These are phyloP conservation scores for Solanum corneliomulleri DNA, from an alignment of 257 asterid genomes.

Conservation along the genomic window DNA sequence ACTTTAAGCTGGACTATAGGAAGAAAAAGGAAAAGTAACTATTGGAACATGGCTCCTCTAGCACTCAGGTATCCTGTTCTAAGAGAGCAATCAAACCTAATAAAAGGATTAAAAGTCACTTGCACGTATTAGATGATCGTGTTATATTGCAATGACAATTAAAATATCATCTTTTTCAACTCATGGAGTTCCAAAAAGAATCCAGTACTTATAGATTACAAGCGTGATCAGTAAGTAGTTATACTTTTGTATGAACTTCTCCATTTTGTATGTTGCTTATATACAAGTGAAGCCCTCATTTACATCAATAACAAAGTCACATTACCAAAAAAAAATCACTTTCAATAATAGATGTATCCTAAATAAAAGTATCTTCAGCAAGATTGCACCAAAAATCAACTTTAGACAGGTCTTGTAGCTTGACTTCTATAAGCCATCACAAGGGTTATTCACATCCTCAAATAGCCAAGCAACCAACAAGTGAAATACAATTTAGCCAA, in stretches of 20 bases:
- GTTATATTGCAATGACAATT: not conserved
- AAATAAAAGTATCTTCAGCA: not conserved
- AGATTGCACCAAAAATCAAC: not conserved
- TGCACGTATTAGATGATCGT: not conserved
- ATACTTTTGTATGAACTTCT: not conserved
- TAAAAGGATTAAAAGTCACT: not conserved
- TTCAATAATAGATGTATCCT: not conserved
- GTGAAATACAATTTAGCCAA: not conserved
- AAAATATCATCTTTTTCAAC: not conserved
- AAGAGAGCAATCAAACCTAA: not conserved
- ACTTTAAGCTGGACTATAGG: not conserved
- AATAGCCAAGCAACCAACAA: not conserved
- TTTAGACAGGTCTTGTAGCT: not conserved
- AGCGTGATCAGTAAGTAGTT: not conserved
- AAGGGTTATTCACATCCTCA: not conserved
- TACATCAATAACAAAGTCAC: not conserved
- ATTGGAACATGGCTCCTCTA: not conserved
- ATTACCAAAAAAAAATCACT: not conserved
- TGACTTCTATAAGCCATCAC: not conserved
- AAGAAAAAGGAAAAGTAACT: not conserved
- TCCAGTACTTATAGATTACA: not conserved
- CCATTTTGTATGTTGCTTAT: not conserved
- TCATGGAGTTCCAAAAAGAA: not conserved
- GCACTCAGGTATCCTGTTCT: not conserved
- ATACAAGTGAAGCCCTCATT: not conserved